phyloP scores from a whole-genome alignment of 495 filamentous ascomycete species.

The Platismatia glauca region DNA sequence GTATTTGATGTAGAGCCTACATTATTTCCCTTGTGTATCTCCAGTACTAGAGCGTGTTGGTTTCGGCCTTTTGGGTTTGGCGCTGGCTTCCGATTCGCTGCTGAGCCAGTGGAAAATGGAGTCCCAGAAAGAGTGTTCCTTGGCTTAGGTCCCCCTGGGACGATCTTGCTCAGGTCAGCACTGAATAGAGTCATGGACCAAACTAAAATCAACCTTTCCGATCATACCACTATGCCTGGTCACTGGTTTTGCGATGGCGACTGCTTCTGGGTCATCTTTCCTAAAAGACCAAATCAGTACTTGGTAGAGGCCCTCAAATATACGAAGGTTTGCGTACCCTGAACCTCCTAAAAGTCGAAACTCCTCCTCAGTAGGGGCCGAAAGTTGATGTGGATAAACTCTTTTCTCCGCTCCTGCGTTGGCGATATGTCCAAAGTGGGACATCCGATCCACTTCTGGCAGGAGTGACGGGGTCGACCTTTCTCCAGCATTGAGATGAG shows the following conservation, averaged over 20 bases:
- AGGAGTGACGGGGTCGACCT: not conserved
- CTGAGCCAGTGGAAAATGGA: not conserved
- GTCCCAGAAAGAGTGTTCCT: constrained; percentile 16
- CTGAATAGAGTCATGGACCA: not conserved
- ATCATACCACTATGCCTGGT: constrained; percentile 2
- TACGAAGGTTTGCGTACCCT: not conserved
- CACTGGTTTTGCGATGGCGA: constrained; percentile 10
- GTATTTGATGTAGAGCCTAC: constrained; percentile 2
- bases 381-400: not conserved
- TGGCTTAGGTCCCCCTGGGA: constrained; percentile 10
- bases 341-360: constrained; percentile 8
- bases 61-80: not conserved
- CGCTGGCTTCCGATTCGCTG: constrained; percentile 4
- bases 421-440: not conserved
- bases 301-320: not conserved
- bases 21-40: constrained; percentile 14
- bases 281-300: not conserved
- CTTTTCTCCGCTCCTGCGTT: constrained; percentile 7
- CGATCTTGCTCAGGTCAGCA: constrained; percentile 4
- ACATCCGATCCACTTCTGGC: constrained; percentile 16
- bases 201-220: not conserved
- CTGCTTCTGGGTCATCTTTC: constrained; percentile 10
- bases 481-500: constrained; percentile 9
- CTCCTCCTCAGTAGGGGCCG: not conserved
- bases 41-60: constrained; percentile 4